A percentile compares a stretch with the other conserved stretches of the same genome.
Conservation (phyloP, 2,329 filamentous ascomycete genomes). For the Endoconidiophora laricicola region DNA sequence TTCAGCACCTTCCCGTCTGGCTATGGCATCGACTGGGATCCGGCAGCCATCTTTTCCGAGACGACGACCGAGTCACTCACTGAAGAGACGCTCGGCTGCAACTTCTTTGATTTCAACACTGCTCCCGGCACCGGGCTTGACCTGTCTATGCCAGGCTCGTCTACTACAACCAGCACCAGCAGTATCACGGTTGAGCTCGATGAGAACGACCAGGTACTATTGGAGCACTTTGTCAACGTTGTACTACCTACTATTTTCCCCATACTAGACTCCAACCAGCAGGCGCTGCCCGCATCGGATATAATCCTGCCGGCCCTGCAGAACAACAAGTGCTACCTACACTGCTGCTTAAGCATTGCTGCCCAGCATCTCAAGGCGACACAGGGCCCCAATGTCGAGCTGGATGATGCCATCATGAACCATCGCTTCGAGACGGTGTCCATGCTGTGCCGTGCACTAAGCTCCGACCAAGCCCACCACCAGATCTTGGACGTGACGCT, state of each 20-base stretch:
- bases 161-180: slow-evolving; percentile 64
- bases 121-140: slow-evolving; percentile 29
- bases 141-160: slow-evolving; percentile 54
- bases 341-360: slow-evolving; percentile 87
- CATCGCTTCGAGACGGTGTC: slow-evolving; percentile 81
- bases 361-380: slow-evolving; percentile 83
- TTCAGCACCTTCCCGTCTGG: slow-evolving; percentile 83
- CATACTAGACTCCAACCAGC: slow-evolving; percentile 77
- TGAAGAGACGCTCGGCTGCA: slow-evolving; percentile 18
- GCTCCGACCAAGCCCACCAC: slow-evolving; percentile 63
- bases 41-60: slow-evolving; percentile 26
- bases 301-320: slow-evolving; percentile 77
- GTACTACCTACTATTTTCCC: slow-evolving; percentile 85
- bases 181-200: slow-evolving; percentile 64
- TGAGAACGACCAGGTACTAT: slow-evolving; percentile 68
- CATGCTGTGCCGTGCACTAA: slow-evolving; percentile 67
- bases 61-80: neutral
- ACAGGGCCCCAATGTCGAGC: slow-evolving; percentile 46
- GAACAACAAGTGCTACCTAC: slow-evolving; percentile 81
- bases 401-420: slow-evolving; percentile 81
- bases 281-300: slow-evolving; percentile 63
- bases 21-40: slow-evolving; percentile 53
- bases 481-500: slow-evolving; percentile 85
- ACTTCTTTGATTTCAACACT: slow-evolving; percentile 62
- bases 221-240: slow-evolving; percentile 81